These are phyloP conservation scores for Phellopilus nigrolimitatus DNA, from an alignment of 1,284 basidiomycete species.

Conservation along the genomic window DNA sequence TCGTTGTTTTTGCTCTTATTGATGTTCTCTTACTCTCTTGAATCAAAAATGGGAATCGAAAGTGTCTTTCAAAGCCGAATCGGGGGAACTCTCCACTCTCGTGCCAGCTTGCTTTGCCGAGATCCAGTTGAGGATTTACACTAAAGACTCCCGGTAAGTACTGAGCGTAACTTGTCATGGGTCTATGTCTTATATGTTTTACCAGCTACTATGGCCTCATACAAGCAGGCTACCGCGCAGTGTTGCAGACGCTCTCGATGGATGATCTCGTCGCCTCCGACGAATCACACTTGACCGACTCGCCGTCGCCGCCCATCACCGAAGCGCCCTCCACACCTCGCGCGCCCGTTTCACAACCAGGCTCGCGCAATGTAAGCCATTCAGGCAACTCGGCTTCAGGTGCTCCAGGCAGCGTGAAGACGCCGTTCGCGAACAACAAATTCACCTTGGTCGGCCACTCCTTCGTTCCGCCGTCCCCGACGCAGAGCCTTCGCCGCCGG, in stretches of 20 bases:
- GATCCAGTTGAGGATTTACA: constrained; percentile 58
- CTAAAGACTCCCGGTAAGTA: constrained; percentile 48
- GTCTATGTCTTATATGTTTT: constrained; percentile 13
- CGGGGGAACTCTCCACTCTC: constrained; percentile 57
- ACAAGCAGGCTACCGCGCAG: constrained; percentile 59
- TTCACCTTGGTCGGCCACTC: constrained; percentile 42
- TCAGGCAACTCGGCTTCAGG: too few relatives aligned
- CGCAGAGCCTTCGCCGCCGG: constrained; percentile 15
- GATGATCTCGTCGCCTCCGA: constrained; percentile 6
- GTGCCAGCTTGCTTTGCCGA: constrained; percentile 63
- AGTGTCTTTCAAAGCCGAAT: constrained; percentile 33
- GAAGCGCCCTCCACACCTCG: constrained; percentile 16
- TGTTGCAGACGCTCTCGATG: constrained; percentile 36
- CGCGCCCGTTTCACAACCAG: not conserved
- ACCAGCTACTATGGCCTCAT: constrained; percentile 49
- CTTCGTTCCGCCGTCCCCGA: constrained; percentile 34
- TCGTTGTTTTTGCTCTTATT: not conserved
- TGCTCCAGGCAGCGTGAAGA: constrained; percentile 5
- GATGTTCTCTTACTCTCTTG: not conserved
- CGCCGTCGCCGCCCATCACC: constrained; percentile 4
- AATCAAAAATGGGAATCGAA: too few relatives aligned
- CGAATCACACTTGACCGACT: constrained; percentile 6
- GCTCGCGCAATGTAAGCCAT: constrained; percentile 8
- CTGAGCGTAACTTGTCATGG: not conserved
- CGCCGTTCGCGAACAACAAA: constrained; percentile 32